Evolutionary conservation across 169 alveolate genomes (phyloP).

Genomic region (Plasmodium malariae): DNA sequence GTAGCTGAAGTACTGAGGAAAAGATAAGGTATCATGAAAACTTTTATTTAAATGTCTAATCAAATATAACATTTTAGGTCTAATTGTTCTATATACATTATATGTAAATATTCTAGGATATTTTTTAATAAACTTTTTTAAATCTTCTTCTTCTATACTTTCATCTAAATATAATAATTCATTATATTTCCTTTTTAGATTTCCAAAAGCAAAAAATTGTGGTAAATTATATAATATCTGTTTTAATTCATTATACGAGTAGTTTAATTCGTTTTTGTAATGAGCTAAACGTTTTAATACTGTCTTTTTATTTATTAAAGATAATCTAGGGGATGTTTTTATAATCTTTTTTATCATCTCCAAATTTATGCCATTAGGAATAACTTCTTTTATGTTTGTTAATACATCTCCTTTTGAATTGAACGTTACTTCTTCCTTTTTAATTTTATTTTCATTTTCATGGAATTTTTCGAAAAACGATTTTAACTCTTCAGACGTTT

Average conservation of each 20-base stretch:
- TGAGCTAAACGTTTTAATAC: constrained; percentile 51
- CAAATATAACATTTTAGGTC: constrained; percentile 82
- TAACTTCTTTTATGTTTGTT: constrained; percentile 28
- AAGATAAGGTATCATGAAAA: constrained; percentile 75
- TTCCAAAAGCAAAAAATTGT: constrained; percentile 74
- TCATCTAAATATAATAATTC: constrained; percentile 65
- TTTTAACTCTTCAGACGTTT: constrained; percentile 43
- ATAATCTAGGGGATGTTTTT: constrained; percentile 57
- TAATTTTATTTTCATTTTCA: constrained; percentile 29
- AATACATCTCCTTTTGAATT: constrained; percentile 28
- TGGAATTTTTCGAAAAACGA: constrained; percentile 34
- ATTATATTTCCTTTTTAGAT: constrained; percentile 71
- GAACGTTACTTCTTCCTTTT: constrained; percentile 50
- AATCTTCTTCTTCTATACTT: constrained; percentile 73
- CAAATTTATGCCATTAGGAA: constrained; percentile 39
- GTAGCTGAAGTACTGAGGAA: constrained; percentile 81
- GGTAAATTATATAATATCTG: constrained; percentile 60
- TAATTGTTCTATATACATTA: constrained; percentile 79
- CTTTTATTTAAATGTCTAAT: constrained; percentile 79
- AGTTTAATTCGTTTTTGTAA: constrained; percentile 62
- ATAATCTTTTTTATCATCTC: constrained; percentile 75
- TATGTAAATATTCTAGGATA: constrained; percentile 81
- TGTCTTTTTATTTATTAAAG: constrained; percentile 58
- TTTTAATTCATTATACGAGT: constrained; percentile 38
- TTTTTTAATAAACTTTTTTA: constrained; percentile 70